Evolutionary conservation across 2,329 filamentous ascomycete species (phyloP).

Genomic region (Paraphoma chrysanthemicola): DNA sequence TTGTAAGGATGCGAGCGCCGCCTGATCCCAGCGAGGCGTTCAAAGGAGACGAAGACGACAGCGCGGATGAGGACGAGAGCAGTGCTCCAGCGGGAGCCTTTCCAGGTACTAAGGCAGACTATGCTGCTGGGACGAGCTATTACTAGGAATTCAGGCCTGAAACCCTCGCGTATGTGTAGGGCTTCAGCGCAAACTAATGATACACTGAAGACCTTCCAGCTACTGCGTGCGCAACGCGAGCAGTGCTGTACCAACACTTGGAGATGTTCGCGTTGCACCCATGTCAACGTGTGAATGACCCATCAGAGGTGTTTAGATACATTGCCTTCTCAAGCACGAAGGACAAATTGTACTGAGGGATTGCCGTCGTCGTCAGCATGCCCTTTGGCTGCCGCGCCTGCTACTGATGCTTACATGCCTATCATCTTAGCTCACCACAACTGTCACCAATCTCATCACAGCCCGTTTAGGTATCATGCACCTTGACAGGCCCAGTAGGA

Average conservation of each 20-base stretch:
- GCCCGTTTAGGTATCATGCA: slow-evolving; percentile 1
- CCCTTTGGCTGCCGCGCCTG: too few species aligned
- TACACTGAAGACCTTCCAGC: too few species aligned
- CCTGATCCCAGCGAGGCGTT: slow-evolving; percentile 57
- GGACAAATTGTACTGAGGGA: too few species aligned
- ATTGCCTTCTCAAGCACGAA: too few species aligned
- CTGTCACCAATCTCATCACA: background rate
- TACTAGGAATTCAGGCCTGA: slow-evolving; percentile 27
- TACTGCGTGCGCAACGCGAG: too few species aligned
- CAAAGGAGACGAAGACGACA: slow-evolving; percentile 45
- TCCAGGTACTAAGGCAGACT: slow-evolving; percentile 43
- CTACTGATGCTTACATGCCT: too few species aligned
- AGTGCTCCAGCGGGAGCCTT: slow-evolving; percentile 43
- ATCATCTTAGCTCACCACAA: slow-evolving; percentile 2
- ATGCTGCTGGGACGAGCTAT: slow-evolving; percentile 37
- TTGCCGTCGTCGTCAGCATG: too few species aligned
- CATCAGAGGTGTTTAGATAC: background rate
- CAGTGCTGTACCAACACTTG: too few species aligned
- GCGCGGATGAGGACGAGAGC: slow-evolving; percentile 43
- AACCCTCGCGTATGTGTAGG: background rate
- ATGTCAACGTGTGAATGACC: too few species aligned
- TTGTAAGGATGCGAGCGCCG: slow-evolving; percentile 66
- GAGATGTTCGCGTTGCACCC: too few species aligned
- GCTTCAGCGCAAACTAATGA: background rate
- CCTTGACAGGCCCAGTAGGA: background rate